phyloP scores from a whole-genome alignment of 73 alveolate genomes.

The Breviolum minutum region DNA sequence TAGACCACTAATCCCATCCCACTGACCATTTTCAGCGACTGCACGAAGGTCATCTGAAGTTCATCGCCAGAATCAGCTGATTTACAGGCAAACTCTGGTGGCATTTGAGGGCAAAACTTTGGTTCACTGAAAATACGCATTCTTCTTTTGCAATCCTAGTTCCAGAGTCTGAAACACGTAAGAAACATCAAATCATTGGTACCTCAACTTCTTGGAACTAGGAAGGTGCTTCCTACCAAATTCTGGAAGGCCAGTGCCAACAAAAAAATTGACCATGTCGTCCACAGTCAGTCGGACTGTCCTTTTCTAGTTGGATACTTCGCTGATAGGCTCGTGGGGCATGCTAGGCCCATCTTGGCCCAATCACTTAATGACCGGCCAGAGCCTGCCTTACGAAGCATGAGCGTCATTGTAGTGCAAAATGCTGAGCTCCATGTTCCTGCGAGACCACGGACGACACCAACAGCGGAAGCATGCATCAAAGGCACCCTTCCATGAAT shows the following conservation, averaged over 20 bases:
- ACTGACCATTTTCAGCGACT: too few relatives aligned
- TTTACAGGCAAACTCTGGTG: background rate
- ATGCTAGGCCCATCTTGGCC: background rate
- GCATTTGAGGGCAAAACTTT: background rate
- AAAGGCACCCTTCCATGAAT: too few relatives aligned
- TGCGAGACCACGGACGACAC: background rate
- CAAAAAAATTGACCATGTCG: background rate
- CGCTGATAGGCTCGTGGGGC: too few relatives aligned
- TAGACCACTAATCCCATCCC: too few relatives aligned
- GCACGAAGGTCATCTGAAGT: too few relatives aligned
- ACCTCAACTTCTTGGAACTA: background rate
- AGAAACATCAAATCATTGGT: background rate
- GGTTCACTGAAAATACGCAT: background rate
- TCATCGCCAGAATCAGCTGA: background rate
- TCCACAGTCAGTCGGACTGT: too few relatives aligned
- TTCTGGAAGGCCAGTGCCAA: background rate
- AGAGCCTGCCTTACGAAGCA: background rate
- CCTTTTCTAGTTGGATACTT: too few relatives aligned
- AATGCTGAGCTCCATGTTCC: constrained; percentile 34
- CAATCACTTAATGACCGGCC: background rate
- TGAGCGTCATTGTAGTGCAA: constrained; percentile 26
- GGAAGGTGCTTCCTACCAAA: background rate
- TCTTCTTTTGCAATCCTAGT: background rate
- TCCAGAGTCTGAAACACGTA: background rate
- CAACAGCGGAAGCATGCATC: background rate